Evolutionary conservation across 495 filamentous ascomycete species (phyloP), one percentile per base, ranked within the genome.

Genomic region (Xylaria longipes): DNA sequence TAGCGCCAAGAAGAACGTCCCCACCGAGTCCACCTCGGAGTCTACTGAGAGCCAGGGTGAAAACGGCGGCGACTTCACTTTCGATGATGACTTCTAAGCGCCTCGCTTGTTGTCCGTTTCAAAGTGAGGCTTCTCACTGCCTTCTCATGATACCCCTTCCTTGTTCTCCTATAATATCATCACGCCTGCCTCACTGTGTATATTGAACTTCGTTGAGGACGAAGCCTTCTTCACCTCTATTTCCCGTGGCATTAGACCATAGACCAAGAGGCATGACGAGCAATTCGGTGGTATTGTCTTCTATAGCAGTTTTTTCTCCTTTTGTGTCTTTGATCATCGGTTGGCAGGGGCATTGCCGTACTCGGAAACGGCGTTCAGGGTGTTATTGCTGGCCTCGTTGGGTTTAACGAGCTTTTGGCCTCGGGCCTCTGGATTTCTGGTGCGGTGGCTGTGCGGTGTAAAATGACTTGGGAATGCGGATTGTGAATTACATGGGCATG

Each of bases 81-180:
- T 99, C 78, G 95, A 99, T 76, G 96, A 99, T 75, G 96, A 99
- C 86, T 99, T 99, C 81, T 99, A 92, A 86, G 85, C 80, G 61
- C 57, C 5, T 65, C 64, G 20, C 68, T 35, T 70, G 15, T 41
- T 62, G 45, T 45, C 33, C 65, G 9, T 35, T 29, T 60, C 29
- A 29, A 68, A 58, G 37, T 58, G 15, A 37, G 39, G 33, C 37
- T 12, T 48, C 8, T 29, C 46, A 46, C 43, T 64, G 68, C 52
- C 56, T 71, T 54, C 61, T 70, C 71, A 76, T 74, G 73, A 77
- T 71, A 80, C 69, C 71, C 71, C 68, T 67, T 74, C 70, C 76
- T 71, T 76, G 76, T 60, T n/a, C 46, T 62, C n/a, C 52, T 20
- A 69, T 35, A 63, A 12, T 29, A 33, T 1, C n/a, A 27, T 41